Evolutionary conservation across 2,329 filamentous ascomycete genomes (phyloP).

Genomic region (Aspergillus bombycis): DNA sequence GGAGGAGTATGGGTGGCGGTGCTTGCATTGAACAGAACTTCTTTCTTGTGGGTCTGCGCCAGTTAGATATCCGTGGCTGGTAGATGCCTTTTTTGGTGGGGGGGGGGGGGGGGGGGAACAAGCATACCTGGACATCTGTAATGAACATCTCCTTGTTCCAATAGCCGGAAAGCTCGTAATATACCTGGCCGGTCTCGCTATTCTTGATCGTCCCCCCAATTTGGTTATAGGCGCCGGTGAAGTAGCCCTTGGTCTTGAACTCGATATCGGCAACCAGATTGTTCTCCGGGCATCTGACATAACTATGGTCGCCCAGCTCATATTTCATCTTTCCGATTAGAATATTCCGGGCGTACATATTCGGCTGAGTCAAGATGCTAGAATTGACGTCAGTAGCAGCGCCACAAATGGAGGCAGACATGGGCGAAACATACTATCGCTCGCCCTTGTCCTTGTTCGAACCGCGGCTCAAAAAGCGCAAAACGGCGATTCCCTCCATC

Average conservation of each 20-base stretch:
- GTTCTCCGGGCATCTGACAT: slow-evolving; percentile 86
- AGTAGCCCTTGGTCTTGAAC: slow-evolving; percentile 98
- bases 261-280: slow-evolving; percentile 88
- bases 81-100: background rate
- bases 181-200: slow-evolving; percentile 78
- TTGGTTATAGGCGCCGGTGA: slow-evolving; percentile 93
- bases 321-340: slow-evolving; percentile 99
- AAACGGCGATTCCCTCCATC: slow-evolving; percentile 94
- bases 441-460: slow-evolving; percentile 67
- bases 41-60: slow-evolving; percentile 78
- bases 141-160: slow-evolving; percentile 97
- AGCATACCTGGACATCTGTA: slow-evolving; percentile 68
- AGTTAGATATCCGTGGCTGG: slow-evolving; percentile 12
- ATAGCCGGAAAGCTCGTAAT: slow-evolving; percentile 89
- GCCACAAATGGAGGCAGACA: background rate
- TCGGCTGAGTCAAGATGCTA: slow-evolving; percentile 91
- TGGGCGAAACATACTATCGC: slow-evolving; percentile 70
- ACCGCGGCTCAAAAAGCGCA: slow-evolving; percentile 80
- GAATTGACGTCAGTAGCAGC: slow-evolving; percentile 10
- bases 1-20: slow-evolving; percentile 77
- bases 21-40: slow-evolving; percentile 85
- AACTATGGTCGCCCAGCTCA: slow-evolving; percentile 94
- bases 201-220: slow-evolving; percentile 91
- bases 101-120: too few relatives aligned
- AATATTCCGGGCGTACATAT: slow-evolving; percentile 98